Evolutionary conservation across 2,329 filamentous ascomycete genomes (phyloP).

Genomic region (Botrytis porri): DNA sequence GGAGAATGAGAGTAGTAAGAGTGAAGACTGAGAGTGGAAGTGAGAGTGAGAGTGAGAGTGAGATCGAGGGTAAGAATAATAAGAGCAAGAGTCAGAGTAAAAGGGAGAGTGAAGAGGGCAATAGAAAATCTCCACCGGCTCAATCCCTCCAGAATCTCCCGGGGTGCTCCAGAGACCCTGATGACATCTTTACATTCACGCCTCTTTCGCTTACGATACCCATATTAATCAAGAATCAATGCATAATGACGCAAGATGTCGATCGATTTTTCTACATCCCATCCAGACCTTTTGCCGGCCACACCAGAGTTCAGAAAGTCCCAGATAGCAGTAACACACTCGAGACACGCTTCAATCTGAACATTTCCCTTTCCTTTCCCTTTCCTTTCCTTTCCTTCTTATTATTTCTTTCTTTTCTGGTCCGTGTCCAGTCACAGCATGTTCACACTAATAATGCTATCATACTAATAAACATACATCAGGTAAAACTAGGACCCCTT

Average conservation of each 20-base stretch:
- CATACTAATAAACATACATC: not conserved
- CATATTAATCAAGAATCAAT: not conserved
- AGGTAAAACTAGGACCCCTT: not conserved
- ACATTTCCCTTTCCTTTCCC: no score
- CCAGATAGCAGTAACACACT: no score
- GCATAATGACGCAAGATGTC: not conserved
- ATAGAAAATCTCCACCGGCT: no score
- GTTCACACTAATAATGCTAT: no score
- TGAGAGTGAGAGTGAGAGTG: no score
- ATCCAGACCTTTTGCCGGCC: not conserved
- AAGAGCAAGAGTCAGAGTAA: no score
- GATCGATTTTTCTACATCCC: not conserved
- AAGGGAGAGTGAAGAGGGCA: not conserved
- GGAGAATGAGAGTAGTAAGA: no score
- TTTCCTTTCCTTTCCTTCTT: no score
- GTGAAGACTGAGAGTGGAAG: no score
- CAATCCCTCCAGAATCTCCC: not conserved
- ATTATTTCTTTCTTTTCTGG: not conserved
- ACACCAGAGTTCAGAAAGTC: no score
- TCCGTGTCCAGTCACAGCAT: not conserved
- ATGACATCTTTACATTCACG: not conserved
- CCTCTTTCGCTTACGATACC: not conserved
- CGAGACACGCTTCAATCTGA: no score
- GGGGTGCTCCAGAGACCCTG: not conserved
- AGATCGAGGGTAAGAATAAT: no score